Evolutionary conservation across 129 eudicot species (phyloP).

Genomic region (Artemisia argyi): DNA sequence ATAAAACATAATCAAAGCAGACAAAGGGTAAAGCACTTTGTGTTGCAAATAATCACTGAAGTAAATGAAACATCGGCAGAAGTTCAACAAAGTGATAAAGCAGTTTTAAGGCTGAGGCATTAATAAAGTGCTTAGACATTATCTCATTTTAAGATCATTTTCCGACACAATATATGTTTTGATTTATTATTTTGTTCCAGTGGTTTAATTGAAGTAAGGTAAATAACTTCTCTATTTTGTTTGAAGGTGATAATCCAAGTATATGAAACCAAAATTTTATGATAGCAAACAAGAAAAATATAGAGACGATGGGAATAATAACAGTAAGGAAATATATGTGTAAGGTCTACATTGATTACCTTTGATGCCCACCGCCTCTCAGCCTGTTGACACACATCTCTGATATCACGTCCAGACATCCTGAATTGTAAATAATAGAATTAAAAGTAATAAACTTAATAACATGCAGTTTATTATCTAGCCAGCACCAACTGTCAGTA

Average conservation of each 20-base stretch:
- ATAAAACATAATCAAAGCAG: neutral
- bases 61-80: too few relatives aligned
- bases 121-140: too few relatives aligned
- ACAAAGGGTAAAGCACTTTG: neutral
- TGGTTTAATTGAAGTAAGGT: too few relatives aligned
- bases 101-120: too few relatives aligned
- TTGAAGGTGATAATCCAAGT: neutral
- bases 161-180: too few relatives aligned
- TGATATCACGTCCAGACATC: conserved; percentile 94
- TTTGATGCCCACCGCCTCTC: conserved; percentile 99
- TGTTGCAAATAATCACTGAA: neutral
- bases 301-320: neutral
- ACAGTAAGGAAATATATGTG: neutral
- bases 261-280: neutral
- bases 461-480: neutral
- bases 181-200: too few relatives aligned
- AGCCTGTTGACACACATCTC: conserved; percentile 97
- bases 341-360: conserved; percentile 41
- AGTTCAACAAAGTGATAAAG: too few relatives aligned
- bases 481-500: neutral
- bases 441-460: conserved; percentile 13
- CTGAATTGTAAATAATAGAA: conserved; percentile 36
- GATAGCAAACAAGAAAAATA: neutral
- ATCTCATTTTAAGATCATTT: too few relatives aligned
- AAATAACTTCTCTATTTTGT: too few relatives aligned